Evolutionary conservation across 345 rosid species (phyloP), one percentile per base, ranked within the genome.

Genomic region (Geranium rotundifolium): DNA sequence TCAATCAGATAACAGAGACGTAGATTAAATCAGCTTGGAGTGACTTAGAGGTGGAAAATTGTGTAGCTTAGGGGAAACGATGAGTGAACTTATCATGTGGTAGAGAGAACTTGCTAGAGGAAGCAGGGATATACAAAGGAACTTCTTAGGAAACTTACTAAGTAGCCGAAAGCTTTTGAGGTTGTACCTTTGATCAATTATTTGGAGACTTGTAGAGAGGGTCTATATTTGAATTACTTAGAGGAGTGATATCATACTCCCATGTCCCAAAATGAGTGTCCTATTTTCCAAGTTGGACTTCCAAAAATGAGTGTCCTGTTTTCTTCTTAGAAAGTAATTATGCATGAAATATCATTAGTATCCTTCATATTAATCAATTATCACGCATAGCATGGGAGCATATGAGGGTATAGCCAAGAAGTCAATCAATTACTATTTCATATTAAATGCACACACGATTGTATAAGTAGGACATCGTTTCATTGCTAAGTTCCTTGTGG

Each of bases 11-110:
- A 20, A 66, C 19, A 58, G 2, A 54, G 50, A 66, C 30, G 30
- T 34, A 58, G n/a, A 62, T 60, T 19, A 30, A 5, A 39, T 54
- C 62, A 69, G 13, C 56, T 62, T 54, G 57, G 19, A 17, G 8
- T 17, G 15, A 54, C 57, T 54, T 5, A 5, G 9, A 41, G 50
- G 50, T 41, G 12, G 50, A 41, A 1, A 41, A 41, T 13, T 41
- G 4, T 41, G 50, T 1, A 1, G 10, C 50, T 41, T 41, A 41
- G 13, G 50, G 50, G 14, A 4, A 41, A 41, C 12, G 14, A 41
- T 41, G 50, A 41, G 50, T 6, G 50, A 34, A 4, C 41, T 34
- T 34, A 34, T 34, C 41, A 34, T 34, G 41, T 3, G 41, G 50
- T 41, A 4, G 14, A 4, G 50, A 5, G 50, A 41, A 13, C 4